phyloP scores from a whole-genome alignment of 2,329 filamentous ascomycete species.

The Trichoderma sp. region DNA sequence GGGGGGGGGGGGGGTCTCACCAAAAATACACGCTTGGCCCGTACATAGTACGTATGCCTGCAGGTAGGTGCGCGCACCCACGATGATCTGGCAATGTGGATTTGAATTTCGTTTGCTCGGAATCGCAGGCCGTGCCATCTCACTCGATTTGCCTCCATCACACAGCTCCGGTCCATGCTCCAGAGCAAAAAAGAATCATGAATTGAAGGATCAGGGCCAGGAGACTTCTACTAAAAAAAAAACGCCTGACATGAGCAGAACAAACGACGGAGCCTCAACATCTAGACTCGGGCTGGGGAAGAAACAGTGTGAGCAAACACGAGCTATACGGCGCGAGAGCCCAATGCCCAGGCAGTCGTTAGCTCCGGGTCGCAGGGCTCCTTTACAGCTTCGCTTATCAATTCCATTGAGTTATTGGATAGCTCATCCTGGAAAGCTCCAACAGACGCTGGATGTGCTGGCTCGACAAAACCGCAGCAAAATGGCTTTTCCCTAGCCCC shows the following conservation, averaged over 20 bases:
- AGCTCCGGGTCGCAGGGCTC: constrained; percentile 7
- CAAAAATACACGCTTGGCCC: neutral
- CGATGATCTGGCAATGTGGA: neutral
- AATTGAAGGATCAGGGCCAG: neutral
- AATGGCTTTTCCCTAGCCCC: neutral
- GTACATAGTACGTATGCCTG: neutral
- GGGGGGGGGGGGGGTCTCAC: neutral
- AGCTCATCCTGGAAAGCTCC: constrained; percentile 12
- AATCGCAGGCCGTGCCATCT: neutral
- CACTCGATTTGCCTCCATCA: neutral
- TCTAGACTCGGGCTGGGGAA: neutral
- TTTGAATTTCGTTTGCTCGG: neutral
- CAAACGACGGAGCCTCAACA: neutral
- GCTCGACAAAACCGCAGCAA: constrained; percentile 17
- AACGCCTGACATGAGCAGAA: neutral
- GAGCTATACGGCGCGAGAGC: neutral
- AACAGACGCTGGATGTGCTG: constrained; percentile 19
- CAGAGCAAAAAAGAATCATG: neutral
- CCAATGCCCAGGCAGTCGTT: constrained; percentile 2
- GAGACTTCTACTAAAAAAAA: neutral
- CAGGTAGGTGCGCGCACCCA: neutral
- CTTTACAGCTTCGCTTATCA: constrained; percentile 17
- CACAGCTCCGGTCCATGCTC: neutral
- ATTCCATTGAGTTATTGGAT: constrained; percentile 14
- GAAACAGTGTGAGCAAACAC: neutral